Percentiles rank a stretch among this genome's conserved stretches.
Conservation (phyloP, 352 stramenopile genomes). For the Pythium scleroteichum region DNA sequence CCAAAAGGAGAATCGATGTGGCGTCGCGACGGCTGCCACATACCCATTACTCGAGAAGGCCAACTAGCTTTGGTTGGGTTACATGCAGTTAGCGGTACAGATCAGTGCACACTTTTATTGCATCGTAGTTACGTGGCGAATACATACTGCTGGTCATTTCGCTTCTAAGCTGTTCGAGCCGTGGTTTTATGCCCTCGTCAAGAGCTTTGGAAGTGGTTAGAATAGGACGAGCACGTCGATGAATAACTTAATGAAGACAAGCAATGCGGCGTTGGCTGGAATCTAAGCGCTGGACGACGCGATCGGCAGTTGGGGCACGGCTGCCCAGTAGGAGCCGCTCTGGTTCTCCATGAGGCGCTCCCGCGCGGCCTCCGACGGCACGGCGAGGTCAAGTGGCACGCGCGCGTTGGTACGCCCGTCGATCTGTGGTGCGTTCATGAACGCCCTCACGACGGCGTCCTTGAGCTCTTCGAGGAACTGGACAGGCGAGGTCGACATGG, state of each 20-base stretch:
- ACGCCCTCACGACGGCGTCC: conserved; percentile 58
- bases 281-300: conserved; percentile 29
- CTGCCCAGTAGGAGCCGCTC: conserved; percentile 55
- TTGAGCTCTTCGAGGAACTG: conserved; percentile 52
- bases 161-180: no score
- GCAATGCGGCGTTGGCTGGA: no score
- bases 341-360: conserved; percentile 53
- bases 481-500: background rate
- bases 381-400: conserved; percentile 65
- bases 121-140: background rate
- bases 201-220: no score
- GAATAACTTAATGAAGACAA: conserved; percentile 19
- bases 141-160: background rate
- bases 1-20: conserved; percentile 94
- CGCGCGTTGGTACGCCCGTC: conserved; percentile 58
- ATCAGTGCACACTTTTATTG: no score
- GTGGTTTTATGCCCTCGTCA: no score
- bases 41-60: conserved; percentile 69
- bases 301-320: conserved; percentile 56
- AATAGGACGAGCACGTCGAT: background rate
- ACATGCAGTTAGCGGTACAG: no score
- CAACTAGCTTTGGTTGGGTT: conserved; percentile 1
- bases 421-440: conserved; percentile 81
- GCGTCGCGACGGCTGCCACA: conserved; percentile 89
- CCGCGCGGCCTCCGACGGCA: conserved; percentile 45